phyloP scores from a whole-genome alignment of 2,329 filamentous ascomycete genomes.

The Trichoderma afroharzianum region DNA sequence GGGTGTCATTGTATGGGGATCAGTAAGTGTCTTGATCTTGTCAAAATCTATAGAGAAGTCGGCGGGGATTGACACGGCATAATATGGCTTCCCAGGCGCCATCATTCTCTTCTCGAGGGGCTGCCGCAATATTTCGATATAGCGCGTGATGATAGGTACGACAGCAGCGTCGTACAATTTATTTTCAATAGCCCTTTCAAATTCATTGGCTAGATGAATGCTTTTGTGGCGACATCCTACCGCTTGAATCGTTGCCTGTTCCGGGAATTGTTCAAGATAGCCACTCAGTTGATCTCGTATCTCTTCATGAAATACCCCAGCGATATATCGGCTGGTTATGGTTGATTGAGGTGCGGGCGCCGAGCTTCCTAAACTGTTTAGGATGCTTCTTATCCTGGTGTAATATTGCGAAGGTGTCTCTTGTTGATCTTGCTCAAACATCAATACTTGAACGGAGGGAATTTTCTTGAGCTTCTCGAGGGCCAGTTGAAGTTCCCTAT shows the following conservation, averaged over 20 bases:
- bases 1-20: slow-evolving; percentile 48
- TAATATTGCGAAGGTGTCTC: slow-evolving; percentile 52
- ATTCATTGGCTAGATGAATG: slow-evolving; percentile 53
- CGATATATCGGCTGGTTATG: slow-evolving; percentile 45
- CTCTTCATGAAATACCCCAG: slow-evolving; percentile 47
- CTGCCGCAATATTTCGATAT: slow-evolving; percentile 48
- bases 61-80: slow-evolving; percentile 36
- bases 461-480: slow-evolving; percentile 50
- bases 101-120: slow-evolving; percentile 27
- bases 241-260: slow-evolving; percentile 35
- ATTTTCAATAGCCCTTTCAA: slow-evolving; percentile 51
- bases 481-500: slow-evolving; percentile 49
- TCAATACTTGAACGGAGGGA: slow-evolving; percentile 50
- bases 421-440: slow-evolving; percentile 50
- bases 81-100: slow-evolving; percentile 20
- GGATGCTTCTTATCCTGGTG: slow-evolving; percentile 34
- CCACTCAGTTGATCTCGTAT: slow-evolving; percentile 41
- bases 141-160: slow-evolving; percentile 40
- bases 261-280: slow-evolving; percentile 18
- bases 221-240: slow-evolving; percentile 50
- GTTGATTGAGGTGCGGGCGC: slow-evolving; percentile 14
- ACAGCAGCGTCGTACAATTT: slow-evolving; percentile 41
- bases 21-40: slow-evolving; percentile 43
- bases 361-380: slow-evolving; percentile 33
- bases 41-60: slow-evolving; percentile 34